phyloP scores from a whole-genome alignment of 2,329 filamentous ascomycete genomes.

The Pyricularia sp. region DNA sequence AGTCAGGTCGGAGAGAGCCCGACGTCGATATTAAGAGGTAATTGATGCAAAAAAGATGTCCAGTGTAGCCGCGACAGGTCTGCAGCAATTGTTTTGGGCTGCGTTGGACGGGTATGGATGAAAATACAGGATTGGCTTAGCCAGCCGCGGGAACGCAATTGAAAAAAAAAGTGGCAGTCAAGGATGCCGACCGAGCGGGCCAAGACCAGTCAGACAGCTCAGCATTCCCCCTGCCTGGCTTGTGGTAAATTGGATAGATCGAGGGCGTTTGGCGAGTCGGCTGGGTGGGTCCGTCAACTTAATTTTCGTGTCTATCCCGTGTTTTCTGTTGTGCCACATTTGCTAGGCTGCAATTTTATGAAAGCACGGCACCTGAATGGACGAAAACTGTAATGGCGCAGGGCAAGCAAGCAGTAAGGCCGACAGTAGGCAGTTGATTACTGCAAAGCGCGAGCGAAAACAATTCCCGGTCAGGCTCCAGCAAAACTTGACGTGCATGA shows the following conservation, averaged over 20 bases:
- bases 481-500: too few relatives aligned
- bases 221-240: background rate
- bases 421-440: too few relatives aligned
- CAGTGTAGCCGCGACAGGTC: background rate
- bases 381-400: too few relatives aligned
- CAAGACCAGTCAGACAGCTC: background rate
- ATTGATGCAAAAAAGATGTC: background rate
- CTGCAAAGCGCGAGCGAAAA: too few relatives aligned
- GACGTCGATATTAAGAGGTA: background rate
- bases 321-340: background rate
- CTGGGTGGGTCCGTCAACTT: background rate
- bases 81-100: background rate
- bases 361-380: too few relatives aligned
- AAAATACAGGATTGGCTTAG: background rate
- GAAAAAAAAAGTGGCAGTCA: background rate
- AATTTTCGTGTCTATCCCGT: background rate
- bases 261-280: conserved; percentile 2
- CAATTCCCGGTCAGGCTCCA: too few relatives aligned
- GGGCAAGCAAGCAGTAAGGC: too few relatives aligned
- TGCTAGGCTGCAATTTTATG: too few relatives aligned
- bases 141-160: background rate
- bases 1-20: background rate
- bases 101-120: background rate
- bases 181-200: background rate
- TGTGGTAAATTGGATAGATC: background rate